Base-by-base conservation (phyloP, 2,329 filamentous ascomycete species). In the Fusarium phyllophilum region DNA sequence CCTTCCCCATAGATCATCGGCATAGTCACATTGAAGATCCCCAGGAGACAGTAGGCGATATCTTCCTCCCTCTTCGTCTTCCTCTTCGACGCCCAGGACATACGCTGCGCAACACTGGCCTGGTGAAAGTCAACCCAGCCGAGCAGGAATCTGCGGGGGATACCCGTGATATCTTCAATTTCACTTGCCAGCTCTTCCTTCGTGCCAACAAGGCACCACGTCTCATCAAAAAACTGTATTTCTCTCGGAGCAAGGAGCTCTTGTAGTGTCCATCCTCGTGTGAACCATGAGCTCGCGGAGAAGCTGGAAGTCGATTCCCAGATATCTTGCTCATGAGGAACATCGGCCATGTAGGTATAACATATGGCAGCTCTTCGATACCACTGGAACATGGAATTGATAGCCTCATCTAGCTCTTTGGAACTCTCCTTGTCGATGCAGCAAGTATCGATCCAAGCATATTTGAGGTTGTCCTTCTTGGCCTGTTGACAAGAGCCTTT, bases 371-470 rank as follows among this genome's bases (percentile, higher is more conserved):
- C 60, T 18, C 10, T 22, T 1, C 26, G 24, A 29, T 66, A 66
- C 64, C 64, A 66, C 12, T 58, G 49, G 3, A 65, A 66, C 49
- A 66, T 66, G 4, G 64, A 65, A 10, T 65, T 65, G 4, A 66
- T 66, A 3, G 64, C 51, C 18, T 66, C 64, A 0, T 65, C 60
- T 1, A 66, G 38, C n/a, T 66, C 64, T 13, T 51, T 66, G 3
- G 60, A 65, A 13, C 64, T 66, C 8, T 51, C 51, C 15, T 66
- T 66, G 44, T 66, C 49, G 4, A 66, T 66, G 6, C 64, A 66
- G 7, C 64, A 66, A 11, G 64, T 58, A 22, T 66, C 64, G 15
- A 66, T 57, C 64, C 64, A 66, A 5, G 38, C 33, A 22, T 65
- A 66, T 14, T 66, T 18, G n/a, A 66, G 36, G 1, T 39, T 6